Evolutionary conservation across 306 rosid genomes (phyloP).

Genomic region (Purshia tridentata): DNA sequence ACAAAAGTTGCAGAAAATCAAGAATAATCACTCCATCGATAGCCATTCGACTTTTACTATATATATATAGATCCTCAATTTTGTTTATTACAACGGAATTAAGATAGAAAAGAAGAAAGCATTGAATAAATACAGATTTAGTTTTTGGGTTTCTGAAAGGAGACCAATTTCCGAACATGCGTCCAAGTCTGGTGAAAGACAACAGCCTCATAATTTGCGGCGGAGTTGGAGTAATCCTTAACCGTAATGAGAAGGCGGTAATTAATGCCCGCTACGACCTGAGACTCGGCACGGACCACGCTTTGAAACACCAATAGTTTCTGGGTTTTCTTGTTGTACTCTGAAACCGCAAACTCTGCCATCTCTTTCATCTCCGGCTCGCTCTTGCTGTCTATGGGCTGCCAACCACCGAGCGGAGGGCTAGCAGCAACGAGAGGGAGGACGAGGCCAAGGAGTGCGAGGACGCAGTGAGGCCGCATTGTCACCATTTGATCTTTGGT

Average conservation of each 20-base stretch:
- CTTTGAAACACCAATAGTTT: background rate
- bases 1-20: too few species aligned
- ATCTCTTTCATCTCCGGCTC: conserved; percentile 6
- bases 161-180: conserved; percentile 35
- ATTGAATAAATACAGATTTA: background rate
- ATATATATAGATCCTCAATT: too few species aligned
- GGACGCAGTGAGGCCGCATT: too few species aligned
- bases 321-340: background rate
- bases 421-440: too few species aligned
- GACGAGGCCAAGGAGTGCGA: too few species aligned
- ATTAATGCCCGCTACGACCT: background rate
- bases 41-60: too few species aligned
- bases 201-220: conserved; percentile 27
- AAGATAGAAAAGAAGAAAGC: too few species aligned
- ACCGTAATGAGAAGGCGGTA: conserved; percentile 6
- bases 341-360: conserved; percentile 12
- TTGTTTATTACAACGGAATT: too few species aligned
- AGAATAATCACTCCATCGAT: too few species aligned
- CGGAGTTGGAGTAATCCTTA: background rate
- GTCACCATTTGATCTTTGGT: too few species aligned
- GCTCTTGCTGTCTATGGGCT: background rate
- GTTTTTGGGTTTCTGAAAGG: conserved; percentile 27
- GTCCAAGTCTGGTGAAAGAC: conserved; percentile 42
- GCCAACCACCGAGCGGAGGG: background rate
- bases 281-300: conserved; percentile 3